These are phyloP conservation scores for Pontederia crassipes DNA, from an alignment of 176 grass and related monocot species.

Conservation along the genomic window DNA sequence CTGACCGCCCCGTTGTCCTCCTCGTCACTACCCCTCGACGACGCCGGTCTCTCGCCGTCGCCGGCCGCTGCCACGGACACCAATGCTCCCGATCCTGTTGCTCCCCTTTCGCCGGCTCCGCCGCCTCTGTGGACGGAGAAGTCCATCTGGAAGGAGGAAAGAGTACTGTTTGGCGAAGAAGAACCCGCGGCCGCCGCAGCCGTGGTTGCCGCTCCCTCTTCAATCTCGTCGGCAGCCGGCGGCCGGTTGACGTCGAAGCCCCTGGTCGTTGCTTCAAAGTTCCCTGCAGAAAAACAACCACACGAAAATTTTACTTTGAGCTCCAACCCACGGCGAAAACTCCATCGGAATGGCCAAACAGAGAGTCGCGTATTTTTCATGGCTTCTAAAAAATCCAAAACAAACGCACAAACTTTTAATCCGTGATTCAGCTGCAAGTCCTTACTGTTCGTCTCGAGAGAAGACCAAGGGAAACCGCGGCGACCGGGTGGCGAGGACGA, in stretches of 20 bases:
- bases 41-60: neutral
- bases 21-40: constrained; percentile 2
- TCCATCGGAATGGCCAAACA: too few species aligned
- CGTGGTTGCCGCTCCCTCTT: neutral
- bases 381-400: neutral
- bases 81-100: neutral
- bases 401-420: neutral
- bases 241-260: constrained; percentile 14
- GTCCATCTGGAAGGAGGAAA: constrained; percentile 12
- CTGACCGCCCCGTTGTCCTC: constrained; percentile 10
- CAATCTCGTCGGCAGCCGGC: neutral
- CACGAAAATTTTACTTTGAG: too few species aligned
- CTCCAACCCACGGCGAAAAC: too few species aligned
- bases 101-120: neutral
- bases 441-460: neutral
- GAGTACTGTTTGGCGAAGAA: constrained; percentile 15
- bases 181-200: neutral
- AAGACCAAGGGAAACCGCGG: constrained; percentile 1
- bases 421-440: neutral
- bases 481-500: neutral
- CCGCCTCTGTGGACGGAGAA: neutral
- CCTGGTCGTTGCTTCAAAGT: constrained; percentile 1
- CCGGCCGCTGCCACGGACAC: neutral
- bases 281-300: neutral
- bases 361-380: too few species aligned